Base-by-base conservation (phyloP, 768 basidiomycete species). In the Rhodosporidiobolus sp. region DNA sequence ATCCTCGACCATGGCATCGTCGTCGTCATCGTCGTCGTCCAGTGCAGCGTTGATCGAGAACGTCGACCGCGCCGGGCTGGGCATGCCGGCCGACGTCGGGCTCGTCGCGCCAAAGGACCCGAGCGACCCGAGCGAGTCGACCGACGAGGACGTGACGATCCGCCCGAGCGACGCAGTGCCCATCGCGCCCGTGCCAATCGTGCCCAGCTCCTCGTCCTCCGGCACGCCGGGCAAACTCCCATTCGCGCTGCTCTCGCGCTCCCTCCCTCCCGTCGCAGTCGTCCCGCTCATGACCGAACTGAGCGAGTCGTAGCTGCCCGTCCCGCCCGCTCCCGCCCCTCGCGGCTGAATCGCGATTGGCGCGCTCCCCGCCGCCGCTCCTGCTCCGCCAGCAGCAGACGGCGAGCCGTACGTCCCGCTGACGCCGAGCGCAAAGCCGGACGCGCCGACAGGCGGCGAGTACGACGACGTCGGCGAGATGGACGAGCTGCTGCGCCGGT, bases 1-100 rank as follows among this genome's bases (percentile, higher is more conserved):
- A 34, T 76, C 70, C 68, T 76, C 74, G 48, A 76, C 73, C 14
- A 26, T 54, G 30, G 58, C 60, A 24, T 74, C 61, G 49, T 74
- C 73, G 22, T 70, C 66, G 19, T 75, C 73, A 8, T 67, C 69
- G 20, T 59, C 60, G 6, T 57, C 64, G 30, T n/a, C 30, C 43
- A 22, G 17, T 2, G 10, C 17, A 7, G 55, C 54, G 20, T 32
- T 58, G 35, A 60, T 38, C 26, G 69, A 48, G 52, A 53, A 54
- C 17, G 57, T 22, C 17, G 57, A 28, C 32, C 30, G 26, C 22
- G 56, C 30, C 28, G 71, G 71, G 48, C 66, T 67, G 34, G 61
- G 62, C 54, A 69, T 49, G 45, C 38, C 26, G 14, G 56, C 34
- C 22, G 24, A 48, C 28, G 50, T 67, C 48, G 71, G 71, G 7